These are phyloP conservation scores for Nitzschia sp. DNA, from an alignment of 108 stramenopile species.

Conservation along the genomic window DNA sequence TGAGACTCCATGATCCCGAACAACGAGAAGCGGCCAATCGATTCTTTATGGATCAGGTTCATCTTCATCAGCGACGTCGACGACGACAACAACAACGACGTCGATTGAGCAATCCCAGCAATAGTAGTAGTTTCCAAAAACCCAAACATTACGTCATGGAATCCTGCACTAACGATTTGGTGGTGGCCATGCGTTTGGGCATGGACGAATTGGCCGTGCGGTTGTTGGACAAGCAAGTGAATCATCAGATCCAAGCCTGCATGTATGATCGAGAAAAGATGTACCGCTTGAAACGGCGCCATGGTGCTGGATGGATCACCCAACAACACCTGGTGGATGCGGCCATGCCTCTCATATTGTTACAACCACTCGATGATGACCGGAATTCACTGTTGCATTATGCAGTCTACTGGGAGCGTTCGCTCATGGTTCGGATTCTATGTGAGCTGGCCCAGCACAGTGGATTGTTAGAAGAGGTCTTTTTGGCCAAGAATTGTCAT, in stretches of 20 bases:
- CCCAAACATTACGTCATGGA: constrained; percentile 11
- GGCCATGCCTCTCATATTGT: background rate
- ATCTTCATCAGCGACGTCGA: background rate
- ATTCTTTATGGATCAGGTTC: constrained; percentile 1
- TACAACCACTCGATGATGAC: constrained; percentile 10
- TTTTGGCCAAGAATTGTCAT: constrained; percentile 3
- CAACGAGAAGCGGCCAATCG: background rate
- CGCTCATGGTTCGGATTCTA: background rate
- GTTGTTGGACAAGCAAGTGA: background rate
- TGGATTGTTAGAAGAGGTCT: background rate
- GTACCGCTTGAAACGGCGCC: background rate
- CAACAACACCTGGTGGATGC: background rate
- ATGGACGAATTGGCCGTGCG: background rate
- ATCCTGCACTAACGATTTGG: background rate
- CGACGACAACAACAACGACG: background rate
- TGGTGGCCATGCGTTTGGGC: background rate
- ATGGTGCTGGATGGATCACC: background rate
- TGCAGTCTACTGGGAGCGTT: constrained; percentile 6
- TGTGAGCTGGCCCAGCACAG: background rate
- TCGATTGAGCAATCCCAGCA: background rate
- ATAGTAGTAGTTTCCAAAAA: background rate
- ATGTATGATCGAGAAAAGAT: background rate
- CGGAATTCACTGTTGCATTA: background rate
- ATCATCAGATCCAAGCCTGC: background rate
- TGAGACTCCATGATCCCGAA: background rate